phyloP scores from a whole-genome alignment of 192 early-diverging fungal genomes.

The Kappamyces sp. region DNA sequence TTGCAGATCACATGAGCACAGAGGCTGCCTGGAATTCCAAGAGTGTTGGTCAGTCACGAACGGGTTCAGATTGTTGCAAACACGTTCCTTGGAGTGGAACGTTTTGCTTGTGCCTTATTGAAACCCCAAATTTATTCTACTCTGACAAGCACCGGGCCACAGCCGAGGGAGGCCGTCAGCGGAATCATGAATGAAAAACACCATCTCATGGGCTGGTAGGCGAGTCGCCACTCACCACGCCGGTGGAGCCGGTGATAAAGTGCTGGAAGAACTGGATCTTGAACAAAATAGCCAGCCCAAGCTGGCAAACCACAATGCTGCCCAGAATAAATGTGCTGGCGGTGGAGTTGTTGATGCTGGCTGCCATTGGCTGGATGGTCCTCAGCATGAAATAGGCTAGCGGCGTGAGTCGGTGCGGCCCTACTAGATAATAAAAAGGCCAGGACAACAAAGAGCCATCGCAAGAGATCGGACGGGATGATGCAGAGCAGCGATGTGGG shows the following conservation, averaged over 20 bases:
- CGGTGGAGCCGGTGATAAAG: background rate
- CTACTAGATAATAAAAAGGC: conserved; percentile 71
- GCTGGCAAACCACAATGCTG: conserved; percentile 25
- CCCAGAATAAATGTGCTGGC: conserved; percentile 27
- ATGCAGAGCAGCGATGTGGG: conserved; percentile 82
- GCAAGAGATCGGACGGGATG: conserved; percentile 70
- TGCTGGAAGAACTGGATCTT: conserved; percentile 78
- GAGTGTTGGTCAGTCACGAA: too few species aligned
- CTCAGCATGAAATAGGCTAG: background rate
- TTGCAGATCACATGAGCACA: too few species aligned
- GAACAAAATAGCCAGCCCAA: conserved; percentile 54
- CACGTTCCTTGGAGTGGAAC: too few species aligned
- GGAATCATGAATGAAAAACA: too few species aligned
- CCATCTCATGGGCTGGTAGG: too few species aligned
- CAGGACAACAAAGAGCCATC: conserved; percentile 72
- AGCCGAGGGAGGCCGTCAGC: too few species aligned
- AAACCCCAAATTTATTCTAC: too few species aligned
- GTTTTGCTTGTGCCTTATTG: too few species aligned
- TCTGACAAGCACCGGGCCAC: too few species aligned
- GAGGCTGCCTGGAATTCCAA: too few species aligned
- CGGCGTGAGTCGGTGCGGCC: background rate
- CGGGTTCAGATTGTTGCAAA: too few species aligned
- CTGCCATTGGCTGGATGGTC: conserved; percentile 27
- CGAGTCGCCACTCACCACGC: too few species aligned
- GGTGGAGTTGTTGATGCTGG: conserved; percentile 14